Base-by-base conservation (phyloP, 2,329 filamentous ascomycete genomes). In the Trichophyton mentagrophytes region DNA sequence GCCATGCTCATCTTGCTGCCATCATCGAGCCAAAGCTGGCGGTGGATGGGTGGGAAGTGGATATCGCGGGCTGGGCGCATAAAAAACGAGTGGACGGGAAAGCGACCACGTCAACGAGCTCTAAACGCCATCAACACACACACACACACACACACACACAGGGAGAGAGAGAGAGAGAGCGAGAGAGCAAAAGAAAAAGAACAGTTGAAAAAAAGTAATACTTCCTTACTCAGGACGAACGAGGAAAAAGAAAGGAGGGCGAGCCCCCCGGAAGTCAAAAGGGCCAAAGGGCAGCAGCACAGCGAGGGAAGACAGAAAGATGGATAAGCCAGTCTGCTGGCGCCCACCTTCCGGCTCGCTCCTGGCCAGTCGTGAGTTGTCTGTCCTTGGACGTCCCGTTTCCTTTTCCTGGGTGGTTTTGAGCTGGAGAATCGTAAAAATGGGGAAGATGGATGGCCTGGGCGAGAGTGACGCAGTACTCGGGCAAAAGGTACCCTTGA, bases 81-180 rank as follows among this genome's bases (percentile, higher is more conserved):
- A 47, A 13, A 49, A 49, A 56, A 65, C 63, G 63, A 67, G 62
- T 67, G 65, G 65, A 58, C 49, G 60, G 61, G 53, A 62, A 53
- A 62, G 59, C 65, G 58, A 65, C 65, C 65, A 67, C 65, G 65
- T 55, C 49, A 55, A 55, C 49, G 49, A 55, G 59, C 59, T 59
- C 60, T 60, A 61, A 61, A 63, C 62, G 60, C 62, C 60, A 59
- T 58, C n/a, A n/a, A n/a, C n/a, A n/a, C n/a, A n/a, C n/a, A n/a
- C n/a, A n/a, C n/a, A n/a, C n/a, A n/a, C n/a, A n/a, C n/a, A n/a
- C n/a, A n/a, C n/a, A n/a, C n/a, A n/a, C n/a, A n/a, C n/a, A n/a
- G n/a, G 15, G 8, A 40, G 38, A 15, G 15, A 15, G 8, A 40
- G 47, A 33, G 30, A 13, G 15, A 27, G 47, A 51, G 8, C 6